Evolutionary conservation across 1,139 yeast species (phyloP), one percentile per base, ranked within the genome.

Genomic region (Sugiyamaella paludigena): DNA sequence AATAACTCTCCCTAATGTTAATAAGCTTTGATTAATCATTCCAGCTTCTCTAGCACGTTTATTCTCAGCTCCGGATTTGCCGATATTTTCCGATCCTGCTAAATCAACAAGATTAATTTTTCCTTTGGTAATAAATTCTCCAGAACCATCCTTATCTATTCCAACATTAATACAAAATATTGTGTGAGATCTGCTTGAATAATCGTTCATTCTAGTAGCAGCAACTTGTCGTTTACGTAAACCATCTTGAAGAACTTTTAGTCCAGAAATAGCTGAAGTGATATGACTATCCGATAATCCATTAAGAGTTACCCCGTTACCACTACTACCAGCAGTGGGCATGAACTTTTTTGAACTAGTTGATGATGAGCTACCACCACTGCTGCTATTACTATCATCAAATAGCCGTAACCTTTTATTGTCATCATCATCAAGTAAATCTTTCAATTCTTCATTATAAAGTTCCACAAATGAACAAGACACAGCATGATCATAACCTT

Each of bases 1-100:
- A 36, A 89, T 88, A 1, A 89, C 96, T 48, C 95, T 72, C 0
- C 96, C 97, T 42, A 89, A 74, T 0, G 96, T 84, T 35, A 88
- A 69, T 50, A 89, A 73, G 53, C 92, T 83, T 65, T 87, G 94
- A 65, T 89, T 89, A 47, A 89, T 89, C 59, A 84, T 79, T 1
- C 95, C 96, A 1, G 96, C 96, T 65, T 87, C 96, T 56, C 87
- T 80, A 0, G 95, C 95, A 29, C 94, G 74, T 60, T 79, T 82
- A 61, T 83, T 81, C 47, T 74, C 79, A 0, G 95, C 92, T 1
- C 96, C 96, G 0, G 95, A 84, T 50, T 87, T 72, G 52, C 75
- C 79, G 43, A 88, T 82, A 60, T 87, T 87, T 62, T 85, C 95
- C 12, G 94, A 84, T 0, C 97, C 96, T 0, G 97, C 97, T 54